Evolutionary conservation across 2,329 filamentous ascomycete genomes (phyloP).

Genomic region (Aschersonia sp.): DNA sequence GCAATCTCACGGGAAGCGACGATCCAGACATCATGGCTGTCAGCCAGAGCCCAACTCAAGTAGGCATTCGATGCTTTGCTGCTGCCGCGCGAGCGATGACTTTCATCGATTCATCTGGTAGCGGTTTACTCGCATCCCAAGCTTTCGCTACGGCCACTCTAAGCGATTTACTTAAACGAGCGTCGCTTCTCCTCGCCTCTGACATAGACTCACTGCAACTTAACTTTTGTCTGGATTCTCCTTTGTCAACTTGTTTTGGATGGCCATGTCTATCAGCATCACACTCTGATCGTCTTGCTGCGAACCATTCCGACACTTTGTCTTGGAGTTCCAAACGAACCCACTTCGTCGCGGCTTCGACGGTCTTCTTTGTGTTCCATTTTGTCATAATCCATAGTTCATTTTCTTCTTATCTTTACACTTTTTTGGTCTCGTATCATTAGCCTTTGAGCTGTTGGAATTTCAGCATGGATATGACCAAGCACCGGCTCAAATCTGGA

Average conservation of each 20-base stretch:
- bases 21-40: no score
- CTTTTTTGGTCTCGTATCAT: conserved; percentile 1
- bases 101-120: neutral
- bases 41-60: no score
- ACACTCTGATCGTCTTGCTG: conserved; percentile 3
- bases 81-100: neutral
- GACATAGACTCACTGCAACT: neutral
- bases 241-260: conserved; percentile 4
- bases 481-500: conserved; percentile 16
- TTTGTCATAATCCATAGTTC: conserved; percentile 2
- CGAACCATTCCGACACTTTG: conserved; percentile 1
- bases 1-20: no score
- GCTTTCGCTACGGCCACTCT: neutral
- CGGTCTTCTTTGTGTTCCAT: conserved; percentile 4
- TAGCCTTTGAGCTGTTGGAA: neutral
- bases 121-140: neutral
- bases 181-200: neutral
- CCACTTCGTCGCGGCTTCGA: conserved; percentile 3
- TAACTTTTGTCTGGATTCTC: conserved; percentile 2
- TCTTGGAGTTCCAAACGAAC: conserved; percentile 1
- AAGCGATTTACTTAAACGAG: neutral
- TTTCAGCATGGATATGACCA: conserved; percentile 15
- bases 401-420: conserved; percentile 3
- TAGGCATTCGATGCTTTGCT: neutral
- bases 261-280: conserved; percentile 5